Evolutionary conservation across 495 filamentous ascomycete genomes (phyloP).

Genomic region (Penicillium turbatum): DNA sequence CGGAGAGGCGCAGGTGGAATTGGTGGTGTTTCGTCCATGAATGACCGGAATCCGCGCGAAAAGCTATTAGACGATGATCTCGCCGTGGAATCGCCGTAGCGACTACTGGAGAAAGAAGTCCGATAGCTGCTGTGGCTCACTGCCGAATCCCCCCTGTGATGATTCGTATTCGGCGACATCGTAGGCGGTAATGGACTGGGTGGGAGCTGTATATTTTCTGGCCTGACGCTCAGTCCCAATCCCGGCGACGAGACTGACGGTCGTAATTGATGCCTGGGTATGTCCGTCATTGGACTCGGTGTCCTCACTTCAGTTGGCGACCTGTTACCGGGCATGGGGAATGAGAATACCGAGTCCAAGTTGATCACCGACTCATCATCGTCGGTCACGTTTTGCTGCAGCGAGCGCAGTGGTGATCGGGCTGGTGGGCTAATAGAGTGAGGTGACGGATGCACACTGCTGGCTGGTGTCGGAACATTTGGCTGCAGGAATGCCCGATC

Average conservation of each 20-base stretch:
- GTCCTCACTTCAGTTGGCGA: constrained; percentile 25
- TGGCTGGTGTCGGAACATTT: constrained; percentile 55
- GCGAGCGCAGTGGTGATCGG: constrained; percentile 38
- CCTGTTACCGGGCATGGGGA: constrained; percentile 48
- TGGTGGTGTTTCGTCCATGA: constrained; percentile 38
- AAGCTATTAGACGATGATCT: constrained; percentile 41
- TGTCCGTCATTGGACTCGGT: constrained; percentile 23
- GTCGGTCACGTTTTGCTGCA: constrained; percentile 39
- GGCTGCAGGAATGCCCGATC: constrained; percentile 58
- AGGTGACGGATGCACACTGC: constrained; percentile 57
- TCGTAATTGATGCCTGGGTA: constrained; percentile 9
- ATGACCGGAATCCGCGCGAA: constrained; percentile 29
- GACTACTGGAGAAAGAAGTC: constrained; percentile 42
- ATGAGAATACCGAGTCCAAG: constrained; percentile 60
- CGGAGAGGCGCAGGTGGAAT: constrained; percentile 31
- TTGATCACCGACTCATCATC: constrained; percentile 34
- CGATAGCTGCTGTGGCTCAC: constrained; percentile 46
- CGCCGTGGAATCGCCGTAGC: constrained; percentile 35
- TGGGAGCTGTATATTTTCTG: constrained; percentile 23
- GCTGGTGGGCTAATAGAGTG: constrained; percentile 37
- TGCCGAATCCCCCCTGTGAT: constrained; percentile 32
- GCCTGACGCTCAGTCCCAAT: constrained; percentile 12
- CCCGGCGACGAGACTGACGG: constrained; percentile 21
- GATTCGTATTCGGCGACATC: constrained; percentile 12
- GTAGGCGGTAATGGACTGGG: constrained; percentile 29